These are phyloP conservation scores for Conringia planisiliqua DNA, from an alignment of 345 rosid species.

Conservation along the genomic window DNA sequence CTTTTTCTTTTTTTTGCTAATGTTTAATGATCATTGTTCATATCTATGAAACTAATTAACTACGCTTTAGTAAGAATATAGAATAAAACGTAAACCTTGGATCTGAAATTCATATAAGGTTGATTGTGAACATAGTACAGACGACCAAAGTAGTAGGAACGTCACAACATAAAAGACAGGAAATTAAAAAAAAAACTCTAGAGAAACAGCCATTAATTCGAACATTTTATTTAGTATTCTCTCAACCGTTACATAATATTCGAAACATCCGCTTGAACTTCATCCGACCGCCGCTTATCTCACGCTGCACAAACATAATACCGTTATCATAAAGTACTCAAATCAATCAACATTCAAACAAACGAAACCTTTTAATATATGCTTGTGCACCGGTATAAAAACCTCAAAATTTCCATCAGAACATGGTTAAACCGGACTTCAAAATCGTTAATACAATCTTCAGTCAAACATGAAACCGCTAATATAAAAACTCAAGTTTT, in stretches of 20 bases:
- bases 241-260: neutral
- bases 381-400: neutral
- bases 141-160: neutral
- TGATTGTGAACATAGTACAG: neutral
- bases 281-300: conserved; percentile 9
- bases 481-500: neutral
- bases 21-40: neutral
- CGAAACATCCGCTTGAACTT: neutral
- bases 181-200: neutral
- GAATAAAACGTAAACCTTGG: neutral
- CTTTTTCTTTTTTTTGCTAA: neutral
- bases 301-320: neutral
- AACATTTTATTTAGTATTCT: conserved; percentile 11
- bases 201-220: neutral
- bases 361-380: neutral
- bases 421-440: neutral
- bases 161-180: neutral
- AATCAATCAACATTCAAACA: neutral
- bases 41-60: neutral
- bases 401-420: neutral
- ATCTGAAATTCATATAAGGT: conserved; percentile 8
- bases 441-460: neutral
- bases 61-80: neutral
- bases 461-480: neutral
- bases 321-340: neutral